These are phyloP conservation scores for Populus hybrid DNA, from an alignment of 441 rosid genomes.

Conservation along the genomic window DNA sequence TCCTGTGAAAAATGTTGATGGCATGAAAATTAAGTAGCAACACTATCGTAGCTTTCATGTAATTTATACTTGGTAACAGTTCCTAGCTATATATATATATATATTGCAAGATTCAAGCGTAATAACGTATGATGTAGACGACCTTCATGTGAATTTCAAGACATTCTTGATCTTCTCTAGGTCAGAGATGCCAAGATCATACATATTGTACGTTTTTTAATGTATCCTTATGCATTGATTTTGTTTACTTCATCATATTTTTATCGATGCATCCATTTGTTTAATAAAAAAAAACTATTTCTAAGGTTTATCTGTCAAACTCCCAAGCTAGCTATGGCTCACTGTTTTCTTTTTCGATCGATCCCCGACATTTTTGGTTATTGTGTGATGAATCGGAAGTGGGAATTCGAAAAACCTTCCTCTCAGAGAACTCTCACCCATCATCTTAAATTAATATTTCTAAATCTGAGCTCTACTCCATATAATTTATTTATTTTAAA, in stretches of 20 bases:
- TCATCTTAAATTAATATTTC: neutral
- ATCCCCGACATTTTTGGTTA: neutral
- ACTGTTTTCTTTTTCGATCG: neutral
- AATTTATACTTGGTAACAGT: neutral
- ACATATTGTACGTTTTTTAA: too few relatives aligned
- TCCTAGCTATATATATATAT: too few relatives aligned
- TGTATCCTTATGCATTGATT: neutral
- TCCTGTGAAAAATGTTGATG: conserved; percentile 14
- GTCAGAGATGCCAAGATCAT: neutral
- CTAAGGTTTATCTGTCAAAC: neutral
- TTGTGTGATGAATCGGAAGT: neutral
- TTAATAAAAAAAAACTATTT: too few relatives aligned
- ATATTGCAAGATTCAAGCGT: neutral
- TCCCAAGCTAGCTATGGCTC: neutral
- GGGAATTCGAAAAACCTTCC: neutral
- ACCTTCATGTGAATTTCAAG: neutral
- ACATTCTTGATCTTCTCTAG: conserved; percentile 3
- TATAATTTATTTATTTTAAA: too few relatives aligned
- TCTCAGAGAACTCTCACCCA: neutral
- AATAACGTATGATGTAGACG: conserved; percentile 4
- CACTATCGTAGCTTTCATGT: conserved; percentile 18
- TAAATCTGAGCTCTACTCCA: neutral
- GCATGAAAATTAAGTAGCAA: conserved; percentile 13
- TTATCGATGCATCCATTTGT: neutral
- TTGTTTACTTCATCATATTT: neutral